Percentiles rank a stretch among this genome's conserved stretches.
These are phyloP conservation scores for Sarocladium brachiariae DNA, from an alignment of 2,329 filamentous ascomycete genomes.

Conservation along the genomic window DNA sequence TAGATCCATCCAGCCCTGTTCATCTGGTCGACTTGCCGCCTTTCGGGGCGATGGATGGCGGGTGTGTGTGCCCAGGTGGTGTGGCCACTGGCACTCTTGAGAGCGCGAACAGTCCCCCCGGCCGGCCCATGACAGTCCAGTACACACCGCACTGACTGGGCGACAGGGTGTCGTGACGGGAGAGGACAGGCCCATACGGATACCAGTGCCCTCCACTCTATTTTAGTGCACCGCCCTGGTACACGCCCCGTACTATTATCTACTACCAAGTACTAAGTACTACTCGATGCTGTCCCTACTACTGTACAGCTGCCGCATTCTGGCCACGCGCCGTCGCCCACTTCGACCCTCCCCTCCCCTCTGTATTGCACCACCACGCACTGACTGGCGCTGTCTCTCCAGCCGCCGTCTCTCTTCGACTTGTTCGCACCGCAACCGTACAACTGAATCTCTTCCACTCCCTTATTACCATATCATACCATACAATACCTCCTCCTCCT, in stretches of 20 bases:
- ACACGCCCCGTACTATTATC: no score
- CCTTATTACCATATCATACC: no score
- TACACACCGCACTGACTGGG: background rate
- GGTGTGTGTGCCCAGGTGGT: slow-evolving; percentile 3
- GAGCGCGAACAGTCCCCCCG: background rate
- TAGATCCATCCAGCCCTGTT: slow-evolving; percentile 3
- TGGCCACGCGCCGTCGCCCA: background rate
- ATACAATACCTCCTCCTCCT: background rate
- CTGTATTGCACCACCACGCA: no score
- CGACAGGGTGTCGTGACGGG: background rate
- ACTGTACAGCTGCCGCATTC: background rate
- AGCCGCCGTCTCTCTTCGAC: slow-evolving; percentile 2
- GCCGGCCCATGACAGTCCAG: background rate
- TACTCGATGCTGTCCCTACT: no score
- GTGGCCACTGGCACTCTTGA: no score
- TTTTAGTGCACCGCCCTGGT: slow-evolving; percentile 6
- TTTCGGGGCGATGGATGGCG: background rate
- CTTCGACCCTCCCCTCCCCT: background rate
- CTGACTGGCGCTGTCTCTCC: background rate
- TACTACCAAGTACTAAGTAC: no score
- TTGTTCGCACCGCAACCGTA: background rate
- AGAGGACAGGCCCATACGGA: background rate
- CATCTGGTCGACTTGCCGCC: slow-evolving; percentile 3
- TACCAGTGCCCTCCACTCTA: slow-evolving; percentile 8
- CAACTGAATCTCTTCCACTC: slow-evolving; percentile 4